Percentiles rank a stretch among this genome's conserved stretches.
Evolutionary conservation across 1,139 yeast genomes (phyloP).

Genomic region (Pichia sp.): DNA sequence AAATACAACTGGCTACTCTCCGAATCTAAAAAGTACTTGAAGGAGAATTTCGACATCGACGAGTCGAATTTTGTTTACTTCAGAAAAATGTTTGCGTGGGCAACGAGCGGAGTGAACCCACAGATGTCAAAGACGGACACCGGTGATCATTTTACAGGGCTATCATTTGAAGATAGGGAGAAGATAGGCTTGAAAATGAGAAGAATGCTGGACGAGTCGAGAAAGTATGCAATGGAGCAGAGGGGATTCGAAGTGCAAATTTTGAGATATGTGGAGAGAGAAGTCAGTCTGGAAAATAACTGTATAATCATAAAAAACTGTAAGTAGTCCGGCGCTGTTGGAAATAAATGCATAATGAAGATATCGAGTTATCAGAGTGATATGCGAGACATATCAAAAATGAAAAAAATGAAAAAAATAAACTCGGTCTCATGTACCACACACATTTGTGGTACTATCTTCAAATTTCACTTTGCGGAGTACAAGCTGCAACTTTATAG

Average conservation of each 20-base stretch:
- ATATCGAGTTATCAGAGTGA: background rate
- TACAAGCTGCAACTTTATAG: background rate
- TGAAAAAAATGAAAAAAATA: background rate
- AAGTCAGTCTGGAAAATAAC: conserved; percentile 66
- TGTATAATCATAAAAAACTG: conserved; percentile 42
- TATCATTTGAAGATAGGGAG: conserved; percentile 46
- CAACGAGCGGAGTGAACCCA: conserved; percentile 61
- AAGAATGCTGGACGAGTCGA: conserved; percentile 60
- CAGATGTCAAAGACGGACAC: conserved; percentile 35
- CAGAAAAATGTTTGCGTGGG: conserved; percentile 78
- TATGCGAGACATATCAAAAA: background rate
- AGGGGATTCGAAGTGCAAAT: conserved; percentile 42
- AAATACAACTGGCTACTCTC: conserved; percentile 47
- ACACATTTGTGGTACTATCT: too few species aligned
- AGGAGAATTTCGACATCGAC: conserved; percentile 28
- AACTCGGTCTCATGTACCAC: background rate
- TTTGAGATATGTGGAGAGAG: conserved; percentile 54
- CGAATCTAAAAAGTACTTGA: conserved; percentile 40
- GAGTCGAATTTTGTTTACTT: conserved; percentile 48
- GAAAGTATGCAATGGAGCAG: conserved; percentile 44
- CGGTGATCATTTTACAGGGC: conserved; percentile 41
- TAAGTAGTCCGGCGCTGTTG: background rate
- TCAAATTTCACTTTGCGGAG: background rate
- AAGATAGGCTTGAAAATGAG: conserved; percentile 62
- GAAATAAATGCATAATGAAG: background rate